Base-by-base conservation (phyloP, 2,329 filamentous ascomycete species). In the Mycosphaerelloides madeirae region DNA sequence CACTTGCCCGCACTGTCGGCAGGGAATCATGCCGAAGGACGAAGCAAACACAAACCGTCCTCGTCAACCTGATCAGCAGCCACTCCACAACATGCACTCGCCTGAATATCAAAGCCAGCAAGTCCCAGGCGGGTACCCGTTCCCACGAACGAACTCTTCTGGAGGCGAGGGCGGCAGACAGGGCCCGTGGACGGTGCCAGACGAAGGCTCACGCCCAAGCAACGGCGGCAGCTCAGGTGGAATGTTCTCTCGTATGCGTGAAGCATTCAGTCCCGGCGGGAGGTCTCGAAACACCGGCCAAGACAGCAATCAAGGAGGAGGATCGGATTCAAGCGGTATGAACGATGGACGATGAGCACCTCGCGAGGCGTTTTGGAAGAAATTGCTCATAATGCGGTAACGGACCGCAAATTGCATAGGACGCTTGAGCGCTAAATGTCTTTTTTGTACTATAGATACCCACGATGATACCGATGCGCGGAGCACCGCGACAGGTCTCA, bases 1-100 rank as follows among this genome's bases (percentile, higher is more conserved):
- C 58, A 95, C 90, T 0, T 97, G 91, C 58, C 91, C 91, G 1
- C 84, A 89, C 41, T 91, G 86, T 61, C 78, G 86, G 31, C 77
- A 72, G 50, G 67, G 72, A 11, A 75, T 76, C 50, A 70, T 77
- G 13, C 58, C 64, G 1, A 59, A 60, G 38, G 59, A 62, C 15
- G 55, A 47, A 12, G 43, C 45, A 6, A 43, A 49, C 25, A 34
- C 48, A 6, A 49, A 53, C 25, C 50, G 54, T 13, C 43, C 58
- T 3, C 53, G 60, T 16, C 45, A 55, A 22, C 53, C 61, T 6
- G 48, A 45, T 18, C 54, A 65, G 41, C 56, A 56, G 15, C 60
- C 62, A 4, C 44, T 57, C 35, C 50, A 65, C 41, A 56, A 65
- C 44, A 60, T 54, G 54, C 49, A 56, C 29, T 46, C 46, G 9